Percentiles rank a stretch among this genome's conserved stretches.
These are phyloP conservation scores for Pythium utonaiense DNA, from an alignment of 352 stramenopile genomes.

Conservation along the genomic window DNA sequence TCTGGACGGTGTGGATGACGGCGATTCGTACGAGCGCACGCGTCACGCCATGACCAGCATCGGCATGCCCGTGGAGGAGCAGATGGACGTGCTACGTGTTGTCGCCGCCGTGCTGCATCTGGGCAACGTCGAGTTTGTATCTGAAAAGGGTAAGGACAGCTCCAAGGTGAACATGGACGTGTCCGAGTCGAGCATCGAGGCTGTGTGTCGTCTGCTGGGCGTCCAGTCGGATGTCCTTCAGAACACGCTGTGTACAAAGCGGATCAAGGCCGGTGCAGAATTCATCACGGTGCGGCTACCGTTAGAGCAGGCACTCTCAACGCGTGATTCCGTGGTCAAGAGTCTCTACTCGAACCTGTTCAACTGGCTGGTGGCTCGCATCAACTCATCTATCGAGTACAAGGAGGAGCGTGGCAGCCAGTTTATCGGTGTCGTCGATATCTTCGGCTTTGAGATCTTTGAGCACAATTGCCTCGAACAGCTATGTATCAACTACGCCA, in stretches of 20 bases:
- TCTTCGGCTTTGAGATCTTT: conserved; percentile 92
- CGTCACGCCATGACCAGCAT: conserved; percentile 79
- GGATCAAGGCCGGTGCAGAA: conserved; percentile 74
- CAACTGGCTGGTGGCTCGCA: conserved; percentile 93
- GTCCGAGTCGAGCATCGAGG: conserved; percentile 52
- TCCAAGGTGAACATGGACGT: conserved; percentile 53
- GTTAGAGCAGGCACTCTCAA: conserved; percentile 63
- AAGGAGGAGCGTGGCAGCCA: conserved; percentile 56
- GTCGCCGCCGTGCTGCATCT: conserved; percentile 85
- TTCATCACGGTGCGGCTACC: conserved; percentile 71
- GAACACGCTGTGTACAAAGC: conserved; percentile 67
- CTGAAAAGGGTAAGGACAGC: conserved; percentile 64
- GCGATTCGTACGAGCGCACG: conserved; percentile 69
- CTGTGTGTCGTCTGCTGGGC: conserved; percentile 80
- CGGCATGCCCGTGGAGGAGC: conserved; percentile 72
- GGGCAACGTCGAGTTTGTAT: conserved; percentile 80
- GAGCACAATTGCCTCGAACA: conserved; percentile 90
- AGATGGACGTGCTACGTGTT: conserved; percentile 77
- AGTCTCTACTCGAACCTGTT: conserved; percentile 89
- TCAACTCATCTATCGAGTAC: conserved; percentile 91
- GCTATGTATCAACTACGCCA: conserved; percentile 87
- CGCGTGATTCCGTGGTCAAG: conserved; percentile 84
- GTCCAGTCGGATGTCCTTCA: conserved; percentile 53
- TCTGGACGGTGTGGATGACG: conserved; percentile 78
- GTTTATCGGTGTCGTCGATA: conserved; percentile 90